Percentiles rank a stretch among this genome's conserved stretches.
These are phyloP conservation scores for Fraxinus dipetala DNA, from an alignment of 305 asterid species.

Conservation along the genomic window DNA sequence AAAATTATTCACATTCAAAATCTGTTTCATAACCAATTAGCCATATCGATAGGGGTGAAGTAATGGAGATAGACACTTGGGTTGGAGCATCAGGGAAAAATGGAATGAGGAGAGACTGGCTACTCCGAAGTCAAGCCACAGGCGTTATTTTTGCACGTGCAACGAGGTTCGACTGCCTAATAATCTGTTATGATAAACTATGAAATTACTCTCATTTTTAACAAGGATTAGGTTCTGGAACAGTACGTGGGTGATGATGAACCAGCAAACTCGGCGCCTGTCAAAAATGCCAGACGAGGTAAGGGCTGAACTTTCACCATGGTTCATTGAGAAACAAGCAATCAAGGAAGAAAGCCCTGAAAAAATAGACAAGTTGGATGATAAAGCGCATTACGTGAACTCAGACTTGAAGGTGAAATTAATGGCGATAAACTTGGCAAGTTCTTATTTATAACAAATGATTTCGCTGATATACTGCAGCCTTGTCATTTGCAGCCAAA, in stretches of 20 bases:
- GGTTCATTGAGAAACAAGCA: conserved; percentile 74
- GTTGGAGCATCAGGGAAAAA: conserved; percentile 91
- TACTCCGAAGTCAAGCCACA: conserved; percentile 60
- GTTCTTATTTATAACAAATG: background rate
- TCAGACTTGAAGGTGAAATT: conserved; percentile 60
- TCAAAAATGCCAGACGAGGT: conserved; percentile 89
- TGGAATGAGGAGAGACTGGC: conserved; percentile 91
- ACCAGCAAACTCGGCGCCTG: conserved; percentile 74
- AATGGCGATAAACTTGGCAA: background rate
- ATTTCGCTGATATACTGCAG: background rate
- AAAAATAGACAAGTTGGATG: conserved; percentile 58
- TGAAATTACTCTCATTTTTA: background rate
- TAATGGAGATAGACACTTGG: conserved; percentile 88
- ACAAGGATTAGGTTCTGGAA: background rate
- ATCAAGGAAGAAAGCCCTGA: conserved; percentile 52
- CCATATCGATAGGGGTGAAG: conserved; percentile 61
- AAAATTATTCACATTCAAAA: background rate
- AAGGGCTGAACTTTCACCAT: conserved; percentile 74
- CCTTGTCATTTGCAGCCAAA: conserved; percentile 53
- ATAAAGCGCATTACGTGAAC: conserved; percentile 50
- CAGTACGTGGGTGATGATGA: conserved; percentile 98
- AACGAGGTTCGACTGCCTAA: conserved; percentile 50
- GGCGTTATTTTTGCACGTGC: conserved; percentile 78
- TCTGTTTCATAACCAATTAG: background rate
- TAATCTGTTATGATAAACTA: background rate